Base-by-base conservation (phyloP, 352 stramenopile genomes). In the Phytophthora palmivora region DNA sequence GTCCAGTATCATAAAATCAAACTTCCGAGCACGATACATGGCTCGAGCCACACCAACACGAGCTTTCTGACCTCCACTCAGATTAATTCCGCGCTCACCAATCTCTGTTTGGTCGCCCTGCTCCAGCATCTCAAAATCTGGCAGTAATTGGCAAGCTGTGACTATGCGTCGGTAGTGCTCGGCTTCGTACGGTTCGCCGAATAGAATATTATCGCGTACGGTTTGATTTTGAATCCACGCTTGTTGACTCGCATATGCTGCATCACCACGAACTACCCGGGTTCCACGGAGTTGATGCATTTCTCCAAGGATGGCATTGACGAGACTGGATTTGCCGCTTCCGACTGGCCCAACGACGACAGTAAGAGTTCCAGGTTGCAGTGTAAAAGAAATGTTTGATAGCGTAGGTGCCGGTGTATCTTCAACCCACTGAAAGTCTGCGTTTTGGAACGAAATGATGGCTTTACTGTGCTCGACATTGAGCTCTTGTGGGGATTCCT, bases 21-120 rank as follows among this genome's bases (percentile, higher is more conserved):
- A 71, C 4, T 64, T 95, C 1, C 52, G 58, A 33, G 85, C 58
- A 0, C 73, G 65, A 28, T 92, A 94, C 54, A 91, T 76, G 0
- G 78, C 81, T 1, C 85, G 74, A 1, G 82, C 82, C 0, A 94
- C 55, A 11, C 58, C 63, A 12, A 95, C 72, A 0, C 85, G 79
- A 30, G 82, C 79, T 57, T 92, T 94, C 54, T 97, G 89, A 2
- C 89, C 89, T 8, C 89, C 89, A 45, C 78, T 91, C 6, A 97
- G 52, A 57, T 95, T 97, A 52, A 96, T 89, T 4, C 90, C 90
- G 4, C 83, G 68, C 37, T 80, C 94, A 8, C 96, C 97, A 46
- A 99, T 98, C 65, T 99, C 94, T 0, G 95, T 98, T 44, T 72
- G 39, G 64, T 99, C 96, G 1, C 95, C 95, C 12, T 94, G 63